Conservation (phyloP, 805 yeast genomes). For the Sungouiozyma intestinalis region DNA sequence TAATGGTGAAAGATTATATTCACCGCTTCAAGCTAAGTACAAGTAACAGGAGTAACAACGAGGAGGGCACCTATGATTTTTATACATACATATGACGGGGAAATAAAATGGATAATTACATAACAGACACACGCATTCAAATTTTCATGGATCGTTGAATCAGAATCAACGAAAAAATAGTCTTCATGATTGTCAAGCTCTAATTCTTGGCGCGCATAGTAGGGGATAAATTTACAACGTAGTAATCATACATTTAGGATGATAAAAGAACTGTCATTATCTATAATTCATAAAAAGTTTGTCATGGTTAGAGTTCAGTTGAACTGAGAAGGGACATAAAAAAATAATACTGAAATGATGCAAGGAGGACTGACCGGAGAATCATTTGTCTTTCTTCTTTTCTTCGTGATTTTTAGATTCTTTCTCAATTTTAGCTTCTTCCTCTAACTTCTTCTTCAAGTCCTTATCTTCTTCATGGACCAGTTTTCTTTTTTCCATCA, state of each 20-base stretch:
- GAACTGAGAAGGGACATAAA: neutral
- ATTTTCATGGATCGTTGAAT: no score
- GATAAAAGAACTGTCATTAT: neutral
- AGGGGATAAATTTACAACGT: neutral
- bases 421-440: constrained; percentile 3
- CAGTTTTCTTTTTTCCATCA: constrained; percentile 22
- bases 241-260: neutral
- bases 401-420: constrained; percentile 2
- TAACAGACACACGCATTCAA: neutral
- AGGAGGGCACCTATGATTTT: neutral
- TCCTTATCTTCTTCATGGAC: constrained; percentile 14
- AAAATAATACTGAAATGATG: neutral
- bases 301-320: neutral
- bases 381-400: constrained; percentile 2
- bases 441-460: constrained; percentile 2
- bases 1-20: neutral
- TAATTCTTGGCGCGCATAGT: no score
- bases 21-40: neutral
- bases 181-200: no score
- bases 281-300: neutral
- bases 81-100: neutral
- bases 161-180: no score
- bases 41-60: neutral
- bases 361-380: neutral
- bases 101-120: neutral